Evolutionary conservation across 306 rosid genomes (phyloP).

Genomic region (Quercus glauca): DNA sequence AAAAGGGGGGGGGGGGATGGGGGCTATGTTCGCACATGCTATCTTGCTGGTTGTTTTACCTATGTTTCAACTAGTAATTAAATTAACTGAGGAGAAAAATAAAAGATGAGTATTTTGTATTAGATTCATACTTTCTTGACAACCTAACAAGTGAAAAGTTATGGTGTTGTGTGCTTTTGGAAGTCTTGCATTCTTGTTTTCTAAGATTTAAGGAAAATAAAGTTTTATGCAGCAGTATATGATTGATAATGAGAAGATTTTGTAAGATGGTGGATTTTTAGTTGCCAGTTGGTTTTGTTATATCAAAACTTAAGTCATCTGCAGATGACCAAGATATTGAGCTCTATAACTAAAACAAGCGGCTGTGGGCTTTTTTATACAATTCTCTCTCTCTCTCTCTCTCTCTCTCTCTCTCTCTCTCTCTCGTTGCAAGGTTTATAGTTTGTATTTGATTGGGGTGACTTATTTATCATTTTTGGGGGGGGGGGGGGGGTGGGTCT

Average conservation of each 20-base stretch:
- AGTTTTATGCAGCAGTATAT: background rate
- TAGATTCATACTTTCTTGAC: no score
- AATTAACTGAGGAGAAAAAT: background rate
- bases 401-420: no score
- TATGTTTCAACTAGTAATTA: background rate
- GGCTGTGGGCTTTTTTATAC: background rate
- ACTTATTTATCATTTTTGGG: constrained; percentile 8
- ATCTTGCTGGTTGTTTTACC: background rate
- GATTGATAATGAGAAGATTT: background rate
- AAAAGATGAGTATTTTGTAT: background rate
- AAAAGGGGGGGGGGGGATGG: background rate
- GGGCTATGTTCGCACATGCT: background rate
- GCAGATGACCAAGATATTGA: background rate
- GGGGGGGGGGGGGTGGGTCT: no score
- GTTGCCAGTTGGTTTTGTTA: background rate
- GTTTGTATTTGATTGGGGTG: constrained; percentile 8
- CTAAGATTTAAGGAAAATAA: background rate
- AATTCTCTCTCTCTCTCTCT: background rate
- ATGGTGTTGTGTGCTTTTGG: background rate
- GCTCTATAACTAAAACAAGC: background rate
- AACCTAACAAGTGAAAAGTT: no score
- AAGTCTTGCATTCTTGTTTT: background rate
- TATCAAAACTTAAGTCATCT: background rate
- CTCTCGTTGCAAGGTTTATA: background rate
- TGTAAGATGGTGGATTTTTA: background rate